Base-by-base conservation (phyloP, 768 basidiomycete species). In the Hysterangium stoloniferum region DNA sequence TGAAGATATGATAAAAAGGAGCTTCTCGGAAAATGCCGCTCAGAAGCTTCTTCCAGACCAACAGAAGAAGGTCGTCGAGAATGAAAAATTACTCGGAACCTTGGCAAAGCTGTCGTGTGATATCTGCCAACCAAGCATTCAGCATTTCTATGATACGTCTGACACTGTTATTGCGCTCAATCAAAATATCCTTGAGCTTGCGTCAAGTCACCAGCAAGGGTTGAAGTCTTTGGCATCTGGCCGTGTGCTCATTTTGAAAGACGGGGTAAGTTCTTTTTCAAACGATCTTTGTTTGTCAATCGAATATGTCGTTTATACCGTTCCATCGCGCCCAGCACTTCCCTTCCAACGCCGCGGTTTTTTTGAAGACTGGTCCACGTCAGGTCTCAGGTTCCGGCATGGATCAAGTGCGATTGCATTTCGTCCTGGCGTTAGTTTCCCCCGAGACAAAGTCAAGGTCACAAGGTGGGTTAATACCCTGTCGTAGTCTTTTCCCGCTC, bases 1-100 rank as follows among this genome's bases (percentile, higher is more conserved):
- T 15, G 96, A 99, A 62, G 96, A 99, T 67, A 99, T 99, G 96
- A 98, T 99, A 63, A 98, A 98, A 66, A 77, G 96, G 33, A 93
- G 90, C 64, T 99, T 99, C 67, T 98, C 96, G 15, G 96, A 99
- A 70, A 98, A 98, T 62, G 84, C 92, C 1, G 86, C 96, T 0
- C 96, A 99, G 61, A 75, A 84, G 33, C 70, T 97, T 37, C 70
- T 97, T 27, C 96, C 96, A 4, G 92, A 95, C 48, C 90, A 98
- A 54, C 92, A 98, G 65, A 82, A 85, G 63, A 79, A 84, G 62
- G 87, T 98, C 20, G 63, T 73, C 2, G 84, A 95, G 93, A 77
- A 77, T 56, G 91, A 95, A 65, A 85, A 73, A 61, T 66, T 65
- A 25, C 70, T 95, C 12, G 71, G 77, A 2, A 68, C 72, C 15